Percentiles rank a stretch among this genome's conserved stretches.
phyloP scores from a whole-genome alignment of 139 green algal genomes.

The Tetradesmus obliquus region DNA sequence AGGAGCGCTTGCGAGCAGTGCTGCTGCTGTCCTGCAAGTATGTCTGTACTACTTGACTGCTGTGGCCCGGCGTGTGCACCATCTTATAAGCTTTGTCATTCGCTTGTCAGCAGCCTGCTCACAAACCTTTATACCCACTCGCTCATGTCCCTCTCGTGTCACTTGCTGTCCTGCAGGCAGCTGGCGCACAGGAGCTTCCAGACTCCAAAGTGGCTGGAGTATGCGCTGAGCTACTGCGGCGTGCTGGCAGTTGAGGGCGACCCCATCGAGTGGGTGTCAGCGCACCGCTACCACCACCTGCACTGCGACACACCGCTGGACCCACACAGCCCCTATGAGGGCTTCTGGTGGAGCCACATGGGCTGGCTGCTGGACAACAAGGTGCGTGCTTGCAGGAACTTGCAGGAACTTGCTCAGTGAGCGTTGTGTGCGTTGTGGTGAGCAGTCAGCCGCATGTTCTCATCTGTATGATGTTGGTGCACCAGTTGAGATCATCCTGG shows the following conservation, averaged over 20 bases:
- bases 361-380: conserved; percentile 98
- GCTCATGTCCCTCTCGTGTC: neutral
- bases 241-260: conserved; percentile 93
- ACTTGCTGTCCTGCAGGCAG: conserved; percentile 60
- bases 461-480: neutral
- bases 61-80: too few species aligned
- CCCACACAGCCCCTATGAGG: conserved; percentile 98
- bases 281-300: conserved; percentile 96
- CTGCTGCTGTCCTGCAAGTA: neutral
- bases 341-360: conserved; percentile 98
- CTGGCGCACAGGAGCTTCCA: conserved; percentile 93
- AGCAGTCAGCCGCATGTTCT: neutral
- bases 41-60: too few species aligned
- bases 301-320: conserved; percentile 98
- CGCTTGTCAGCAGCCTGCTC: neutral
- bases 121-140: too few species aligned
- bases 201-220: conserved; percentile 99
- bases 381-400: conserved; percentile 50
- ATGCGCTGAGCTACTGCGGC: conserved; percentile 97
- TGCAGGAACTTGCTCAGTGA: neutral
- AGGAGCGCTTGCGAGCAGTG: too few species aligned
- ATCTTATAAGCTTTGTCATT: too few species aligned
- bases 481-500: neutral
- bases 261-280: conserved; percentile 94
- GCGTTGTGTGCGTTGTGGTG: neutral